A percentile compares a stretch with the other conserved stretches of the same genome.
These are phyloP conservation scores for Ceratobasidium sp. DNA, from an alignment of 1,284 basidiomycete genomes.

Conservation along the genomic window DNA sequence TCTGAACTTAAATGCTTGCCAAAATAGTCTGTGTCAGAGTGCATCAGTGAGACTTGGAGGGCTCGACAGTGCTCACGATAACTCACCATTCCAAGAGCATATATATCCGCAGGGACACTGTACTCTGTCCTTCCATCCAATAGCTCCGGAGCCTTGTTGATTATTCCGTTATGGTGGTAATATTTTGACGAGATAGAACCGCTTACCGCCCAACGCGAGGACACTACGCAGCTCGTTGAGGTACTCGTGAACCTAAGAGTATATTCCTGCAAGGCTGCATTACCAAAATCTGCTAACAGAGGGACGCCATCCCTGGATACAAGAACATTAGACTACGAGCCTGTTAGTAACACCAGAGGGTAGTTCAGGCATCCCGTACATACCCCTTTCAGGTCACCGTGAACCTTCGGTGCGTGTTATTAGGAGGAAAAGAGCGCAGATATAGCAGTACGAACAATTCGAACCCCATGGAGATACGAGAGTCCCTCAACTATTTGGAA, in stretches of 20 bases:
- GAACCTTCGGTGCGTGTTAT: background rate
- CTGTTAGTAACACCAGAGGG: background rate
- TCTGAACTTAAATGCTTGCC: too few relatives aligned
- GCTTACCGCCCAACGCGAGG: constrained; percentile 17
- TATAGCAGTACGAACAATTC: background rate
- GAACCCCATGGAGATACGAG: background rate
- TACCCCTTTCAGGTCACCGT: constrained; percentile 30
- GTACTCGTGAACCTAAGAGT: constrained; percentile 8
- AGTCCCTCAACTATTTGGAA: background rate
- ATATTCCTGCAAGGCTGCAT: background rate
- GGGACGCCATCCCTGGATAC: constrained; percentile 9
- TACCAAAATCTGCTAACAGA: background rate
- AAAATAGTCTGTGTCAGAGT: too few relatives aligned
- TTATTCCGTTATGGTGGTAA: too few relatives aligned
- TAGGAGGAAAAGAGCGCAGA: too few relatives aligned
- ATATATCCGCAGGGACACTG: background rate
- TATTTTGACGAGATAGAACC: too few relatives aligned
- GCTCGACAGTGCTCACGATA: background rate
- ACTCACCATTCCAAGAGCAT: constrained; percentile 25
- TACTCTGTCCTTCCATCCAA: background rate
- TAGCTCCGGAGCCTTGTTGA: constrained; percentile 9
- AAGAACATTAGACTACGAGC: constrained; percentile 7
- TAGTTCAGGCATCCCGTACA: background rate
- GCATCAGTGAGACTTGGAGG: background rate
- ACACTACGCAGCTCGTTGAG: background rate